Evolutionary conservation across 495 filamentous ascomycete genomes (phyloP), one percentile per base, ranked within the genome.

Genomic region (Lophiostoma macrostomum): DNA sequence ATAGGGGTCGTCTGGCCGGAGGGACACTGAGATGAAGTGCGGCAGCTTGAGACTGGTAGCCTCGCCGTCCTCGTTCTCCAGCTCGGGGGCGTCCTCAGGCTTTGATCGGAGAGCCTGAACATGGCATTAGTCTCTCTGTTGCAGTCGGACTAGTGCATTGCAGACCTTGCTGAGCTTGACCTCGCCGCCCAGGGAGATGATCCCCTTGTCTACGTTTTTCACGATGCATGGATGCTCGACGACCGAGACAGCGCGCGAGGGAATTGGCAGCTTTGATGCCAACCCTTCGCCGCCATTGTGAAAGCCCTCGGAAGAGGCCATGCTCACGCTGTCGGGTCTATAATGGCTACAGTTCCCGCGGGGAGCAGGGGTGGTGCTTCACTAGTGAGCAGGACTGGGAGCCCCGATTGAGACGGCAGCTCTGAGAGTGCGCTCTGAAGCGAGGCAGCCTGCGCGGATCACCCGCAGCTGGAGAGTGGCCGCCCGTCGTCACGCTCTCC

Each of bases 221-320:
- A 97, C 73, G 42, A 94, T 81, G 53, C 83, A 84, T 5, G 94
- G 93, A 68, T 97, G 90, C 64, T 98, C 93, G 19, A 97, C 77
- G 50, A 82, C 84, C 27, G 90, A 78, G 36, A 96, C 73, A 16
- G 75, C 74, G 34, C 79, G 74, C 27, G 73, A 53, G 2, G 88
- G 89, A 23, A 95, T 73, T 0, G 69, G 34, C 54, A 78, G 77
- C 72, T 76, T 78, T 5, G 80, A 77, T 11, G 80, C 77, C 7
- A 27, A 37, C 43, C 27, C 11, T 8, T 18, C 18, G 30, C 20
- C 38, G 7, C n/a, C 16, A 22, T 5, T 11, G 7, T 19, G 20
- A 22, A 8, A 7, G 29, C 29, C n/a, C 8, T 5, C n/a, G 5
- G 34, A 5, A 4, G 34, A 37, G 4, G 34, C n/a, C 34, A 37